Conservation (phyloP, 2,329 filamentous ascomycete genomes). For the Aspergillus unguis region DNA sequence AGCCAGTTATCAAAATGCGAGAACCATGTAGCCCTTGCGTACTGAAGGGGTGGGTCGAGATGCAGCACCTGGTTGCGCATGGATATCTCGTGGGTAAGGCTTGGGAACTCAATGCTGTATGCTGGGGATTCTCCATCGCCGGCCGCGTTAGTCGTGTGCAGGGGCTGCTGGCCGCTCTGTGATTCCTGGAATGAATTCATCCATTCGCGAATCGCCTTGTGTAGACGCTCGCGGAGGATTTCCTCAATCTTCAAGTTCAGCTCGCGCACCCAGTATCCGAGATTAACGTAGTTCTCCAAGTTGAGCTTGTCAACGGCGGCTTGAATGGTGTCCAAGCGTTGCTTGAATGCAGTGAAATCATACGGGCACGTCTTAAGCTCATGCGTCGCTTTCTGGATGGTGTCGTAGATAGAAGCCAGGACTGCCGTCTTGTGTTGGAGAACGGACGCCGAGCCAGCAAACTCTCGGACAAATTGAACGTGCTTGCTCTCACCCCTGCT, state of each 20-base stretch:
- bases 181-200: slow-evolving; percentile 73
- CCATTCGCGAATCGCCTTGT: slow-evolving; percentile 80
- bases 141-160: slow-evolving; percentile 21
- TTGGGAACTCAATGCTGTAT: slow-evolving; percentile 42
- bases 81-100: slow-evolving; percentile 81
- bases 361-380: slow-evolving; percentile 86
- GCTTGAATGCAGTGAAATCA: slow-evolving; percentile 72
- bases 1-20: slow-evolving; percentile 91
- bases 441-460: slow-evolving; percentile 79
- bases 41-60: slow-evolving; percentile 88
- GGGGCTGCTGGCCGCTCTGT: slow-evolving; percentile 28
- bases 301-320: slow-evolving; percentile 94
- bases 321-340: slow-evolving; percentile 80
- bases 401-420: slow-evolving; percentile 74
- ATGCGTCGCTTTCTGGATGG: slow-evolving; percentile 72
- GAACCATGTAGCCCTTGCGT: slow-evolving; percentile 89
- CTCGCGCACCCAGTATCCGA: slow-evolving; percentile 81
- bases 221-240: slow-evolving; percentile 76
- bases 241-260: slow-evolving; percentile 83
- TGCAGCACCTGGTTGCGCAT: slow-evolving; percentile 99
- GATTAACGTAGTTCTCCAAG: slow-evolving; percentile 90
- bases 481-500: slow-evolving; percentile 80
- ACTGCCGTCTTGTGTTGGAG: slow-evolving; percentile 84
- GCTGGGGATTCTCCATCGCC: slow-evolving; percentile 29
- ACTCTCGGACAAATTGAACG: slow-evolving; percentile 92